Percentiles rank a stretch among this genome's conserved stretches.
Conservation (phyloP, 2,329 filamentous ascomycete genomes). For the Neospermospora avenae region DNA sequence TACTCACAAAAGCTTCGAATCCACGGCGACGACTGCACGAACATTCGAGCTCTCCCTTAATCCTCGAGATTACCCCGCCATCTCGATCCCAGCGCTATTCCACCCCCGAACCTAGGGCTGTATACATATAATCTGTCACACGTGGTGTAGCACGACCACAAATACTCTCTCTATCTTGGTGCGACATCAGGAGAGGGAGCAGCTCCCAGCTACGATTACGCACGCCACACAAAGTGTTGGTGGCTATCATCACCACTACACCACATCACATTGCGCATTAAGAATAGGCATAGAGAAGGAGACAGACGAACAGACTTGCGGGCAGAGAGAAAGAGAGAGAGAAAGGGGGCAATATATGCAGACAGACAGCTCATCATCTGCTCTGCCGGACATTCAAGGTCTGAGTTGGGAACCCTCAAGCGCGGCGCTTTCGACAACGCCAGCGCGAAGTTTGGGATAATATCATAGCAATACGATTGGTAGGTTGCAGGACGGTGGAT, state of each 20-base stretch:
- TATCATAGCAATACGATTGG: not conserved
- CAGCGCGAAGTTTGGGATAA: not conserved
- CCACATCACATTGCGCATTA: not conserved
- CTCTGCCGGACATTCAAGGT: not conserved
- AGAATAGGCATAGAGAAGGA: not conserved
- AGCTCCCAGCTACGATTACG: not conserved
- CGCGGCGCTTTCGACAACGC: conserved; percentile 11
- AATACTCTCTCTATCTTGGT: not conserved
- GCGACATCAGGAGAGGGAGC: not conserved
- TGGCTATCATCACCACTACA: not conserved
- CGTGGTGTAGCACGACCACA: not conserved
- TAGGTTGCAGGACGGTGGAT: conserved; percentile 1
- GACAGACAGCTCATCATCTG: conserved; percentile 1
- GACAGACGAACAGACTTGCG: not conserved
- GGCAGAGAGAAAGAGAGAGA: not conserved
- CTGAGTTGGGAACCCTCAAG: conserved; percentile 1
- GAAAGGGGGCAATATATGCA: conserved; percentile 4
- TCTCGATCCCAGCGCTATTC: not conserved
- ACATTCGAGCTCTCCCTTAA: not conserved
- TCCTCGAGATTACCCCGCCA: not conserved
- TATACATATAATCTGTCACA: not conserved
- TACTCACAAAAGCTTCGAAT: not conserved
- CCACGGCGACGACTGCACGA: not conserved
- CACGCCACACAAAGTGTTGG: not conserved
- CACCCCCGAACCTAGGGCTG: not conserved